Percentiles rank a stretch among this genome's conserved stretches.
Evolutionary conservation across 2,329 filamentous ascomycete species (phyloP).

Genomic region (Emmonsiellopsis sp.): DNA sequence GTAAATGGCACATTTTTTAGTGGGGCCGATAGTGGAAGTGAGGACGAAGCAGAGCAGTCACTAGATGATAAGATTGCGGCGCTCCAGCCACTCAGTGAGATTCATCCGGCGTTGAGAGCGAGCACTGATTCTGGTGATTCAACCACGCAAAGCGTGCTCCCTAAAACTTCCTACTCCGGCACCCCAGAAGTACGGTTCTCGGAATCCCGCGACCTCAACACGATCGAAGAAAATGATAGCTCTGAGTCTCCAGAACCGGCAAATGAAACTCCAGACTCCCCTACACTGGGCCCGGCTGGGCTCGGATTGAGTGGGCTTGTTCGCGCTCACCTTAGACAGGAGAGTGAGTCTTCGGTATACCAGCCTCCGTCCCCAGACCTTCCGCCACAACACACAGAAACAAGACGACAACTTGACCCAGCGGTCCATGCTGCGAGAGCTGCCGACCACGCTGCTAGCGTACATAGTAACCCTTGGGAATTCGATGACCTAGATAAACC

Average conservation of each 20-base stretch:
- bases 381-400: slow-evolving; percentile 24
- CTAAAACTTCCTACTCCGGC: slow-evolving; percentile 20
- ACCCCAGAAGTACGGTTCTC: slow-evolving; percentile 28
- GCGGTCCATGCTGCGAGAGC: slow-evolving; percentile 21
- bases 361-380: slow-evolving; percentile 45
- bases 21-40: slow-evolving; percentile 29
- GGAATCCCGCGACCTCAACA: slow-evolving; percentile 30
- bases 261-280: slow-evolving; percentile 52
- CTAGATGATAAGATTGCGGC: slow-evolving; percentile 17
- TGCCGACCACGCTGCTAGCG: slow-evolving; percentile 39
- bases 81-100: slow-evolving; percentile 21
- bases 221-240: slow-evolving; percentile 25
- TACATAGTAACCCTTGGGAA: slow-evolving; percentile 46
- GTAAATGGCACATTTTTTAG: slow-evolving; percentile 25
- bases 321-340: slow-evolving; percentile 70
- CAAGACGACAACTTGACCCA: slow-evolving; percentile 17
- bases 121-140: slow-evolving; percentile 18
- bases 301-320: slow-evolving; percentile 70
- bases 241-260: slow-evolving; percentile 7
- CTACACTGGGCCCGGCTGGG: slow-evolving; percentile 59
- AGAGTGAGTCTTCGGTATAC: slow-evolving; percentile 73
- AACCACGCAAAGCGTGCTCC: slow-evolving; percentile 5
- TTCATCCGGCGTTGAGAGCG: slow-evolving; percentile 29
- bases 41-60: slow-evolving; percentile 21
- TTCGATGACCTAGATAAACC: slow-evolving; percentile 39